These are phyloP conservation scores for Austroboletus festivus DNA, from an alignment of 768 basidiomycete genomes.

Conservation along the genomic window DNA sequence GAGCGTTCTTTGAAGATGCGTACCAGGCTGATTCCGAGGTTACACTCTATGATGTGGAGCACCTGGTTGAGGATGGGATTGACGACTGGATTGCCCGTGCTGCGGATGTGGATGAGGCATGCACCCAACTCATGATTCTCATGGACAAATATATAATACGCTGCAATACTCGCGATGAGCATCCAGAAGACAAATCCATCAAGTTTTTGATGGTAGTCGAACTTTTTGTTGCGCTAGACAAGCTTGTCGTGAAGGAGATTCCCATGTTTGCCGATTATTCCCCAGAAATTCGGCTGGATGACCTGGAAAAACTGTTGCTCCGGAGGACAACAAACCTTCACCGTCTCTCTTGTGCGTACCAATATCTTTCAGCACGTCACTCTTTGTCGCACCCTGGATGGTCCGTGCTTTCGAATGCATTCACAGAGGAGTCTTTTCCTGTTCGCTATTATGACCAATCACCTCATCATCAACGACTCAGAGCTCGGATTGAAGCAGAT, in stretches of 20 bases:
- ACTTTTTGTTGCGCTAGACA: no score
- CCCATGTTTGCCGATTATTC: conserved; percentile 31
- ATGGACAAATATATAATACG: conserved; percentile 26
- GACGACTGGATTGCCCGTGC: conserved; percentile 29
- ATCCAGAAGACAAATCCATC: conserved; percentile 36
- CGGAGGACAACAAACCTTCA: conserved; percentile 26
- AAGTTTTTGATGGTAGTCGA: conserved; percentile 37
- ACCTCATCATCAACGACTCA: no score
- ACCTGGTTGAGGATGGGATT: conserved; percentile 25
- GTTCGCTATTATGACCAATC: no score
- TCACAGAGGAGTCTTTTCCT: conserved; percentile 33
- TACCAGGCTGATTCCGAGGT: conserved; percentile 1
- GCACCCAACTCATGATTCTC: conserved; percentile 16
- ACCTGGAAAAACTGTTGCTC: conserved; percentile 24
- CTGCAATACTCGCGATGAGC: background rate
- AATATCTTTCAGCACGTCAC: conserved; percentile 33
- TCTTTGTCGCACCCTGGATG: conserved; percentile 4
- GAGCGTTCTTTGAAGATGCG: conserved; percentile 2
- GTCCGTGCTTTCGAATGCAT: conserved; percentile 33
- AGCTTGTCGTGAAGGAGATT: conserved; percentile 13
- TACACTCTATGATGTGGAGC: conserved; percentile 37
- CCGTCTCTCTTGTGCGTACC: conserved; percentile 26
- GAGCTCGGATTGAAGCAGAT: no score
- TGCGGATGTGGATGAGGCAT: conserved; percentile 5
- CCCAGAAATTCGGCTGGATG: conserved; percentile 23